Conservation (phyloP, 140 eudicot species). For the Erigeron philadelphicus region DNA sequence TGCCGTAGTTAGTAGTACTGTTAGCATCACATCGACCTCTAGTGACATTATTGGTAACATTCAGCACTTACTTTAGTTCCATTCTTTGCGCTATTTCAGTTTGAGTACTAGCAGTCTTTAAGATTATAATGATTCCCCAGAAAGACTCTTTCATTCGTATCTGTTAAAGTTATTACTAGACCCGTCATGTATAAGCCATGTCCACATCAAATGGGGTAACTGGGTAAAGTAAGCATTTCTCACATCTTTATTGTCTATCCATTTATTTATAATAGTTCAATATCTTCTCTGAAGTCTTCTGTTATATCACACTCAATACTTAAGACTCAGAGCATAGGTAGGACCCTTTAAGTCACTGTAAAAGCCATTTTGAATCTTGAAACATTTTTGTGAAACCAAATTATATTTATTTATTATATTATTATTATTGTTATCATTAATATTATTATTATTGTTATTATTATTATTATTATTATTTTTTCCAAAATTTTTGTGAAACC, state of each 20-base stretch:
- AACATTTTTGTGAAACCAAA: no score
- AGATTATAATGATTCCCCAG: slow-evolving; percentile 14
- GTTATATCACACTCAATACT: background rate
- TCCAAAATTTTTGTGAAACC: background rate
- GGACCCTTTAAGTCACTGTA: slow-evolving; percentile 6
- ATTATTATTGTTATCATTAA: no score
- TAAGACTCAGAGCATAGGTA: background rate
- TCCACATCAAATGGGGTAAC: background rate
- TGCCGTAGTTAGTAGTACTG: slow-evolving; percentile 61
- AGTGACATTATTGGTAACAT: slow-evolving; percentile 41
- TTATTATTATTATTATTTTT: no score
- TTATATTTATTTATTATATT: no score
- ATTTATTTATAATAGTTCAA: slow-evolving; percentile 2
- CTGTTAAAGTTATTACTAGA: background rate
- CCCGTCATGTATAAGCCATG: slow-evolving; percentile 5
- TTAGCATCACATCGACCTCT: slow-evolving; percentile 35
- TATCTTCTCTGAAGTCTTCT: slow-evolving; percentile 6
- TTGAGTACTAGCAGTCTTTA: slow-evolving; percentile 17
- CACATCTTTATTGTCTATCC: background rate
- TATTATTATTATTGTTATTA: no score
- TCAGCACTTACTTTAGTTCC: slow-evolving; percentile 5
- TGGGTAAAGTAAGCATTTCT: slow-evolving; percentile 3
- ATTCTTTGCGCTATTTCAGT: slow-evolving; percentile 17
- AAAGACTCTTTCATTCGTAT: slow-evolving; percentile 8
- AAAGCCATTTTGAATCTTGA: background rate